phyloP scores from a whole-genome alignment of 129 eudicot species.

The Helianthus tuberosus region DNA sequence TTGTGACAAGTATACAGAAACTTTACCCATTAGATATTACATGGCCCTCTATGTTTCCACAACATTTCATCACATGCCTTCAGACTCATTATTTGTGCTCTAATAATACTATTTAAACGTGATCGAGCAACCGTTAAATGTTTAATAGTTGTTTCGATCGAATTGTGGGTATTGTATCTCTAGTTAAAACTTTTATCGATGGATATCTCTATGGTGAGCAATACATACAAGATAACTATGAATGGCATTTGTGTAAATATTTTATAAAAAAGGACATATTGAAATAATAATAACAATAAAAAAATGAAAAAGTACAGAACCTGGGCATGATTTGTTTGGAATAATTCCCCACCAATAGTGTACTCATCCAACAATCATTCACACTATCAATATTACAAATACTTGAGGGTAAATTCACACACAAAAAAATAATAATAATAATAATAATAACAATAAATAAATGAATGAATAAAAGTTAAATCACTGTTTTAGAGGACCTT shows the following conservation, averaged over 20 bases:
- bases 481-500: not conserved
- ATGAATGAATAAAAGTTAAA: not conserved
- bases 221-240: not conserved
- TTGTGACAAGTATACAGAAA: no score
- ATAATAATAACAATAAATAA: no score
- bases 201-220: not conserved
- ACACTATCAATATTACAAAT: not conserved
- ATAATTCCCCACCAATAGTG: slow-evolving; percentile 14
- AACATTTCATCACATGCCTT: no score
- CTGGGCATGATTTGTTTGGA: slow-evolving; percentile 20
- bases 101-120: no score
- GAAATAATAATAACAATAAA: not conserved
- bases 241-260: slow-evolving; percentile 3
- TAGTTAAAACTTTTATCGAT: no score
- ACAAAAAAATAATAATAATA: no score
- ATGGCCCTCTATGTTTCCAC: no score
- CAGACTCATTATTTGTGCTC: no score
- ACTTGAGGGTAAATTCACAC: not conserved
- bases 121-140: no score
- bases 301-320: slow-evolving; percentile 3
- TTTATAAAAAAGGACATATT: not conserved
- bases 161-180: no score
- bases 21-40: no score
- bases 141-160: no score
- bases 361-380: slow-evolving; percentile 12